Percentiles rank a stretch among this genome's conserved stretches.
Evolutionary conservation across 2,329 filamentous ascomycete genomes (phyloP).

Genomic region (Xylariaceae sp.): DNA sequence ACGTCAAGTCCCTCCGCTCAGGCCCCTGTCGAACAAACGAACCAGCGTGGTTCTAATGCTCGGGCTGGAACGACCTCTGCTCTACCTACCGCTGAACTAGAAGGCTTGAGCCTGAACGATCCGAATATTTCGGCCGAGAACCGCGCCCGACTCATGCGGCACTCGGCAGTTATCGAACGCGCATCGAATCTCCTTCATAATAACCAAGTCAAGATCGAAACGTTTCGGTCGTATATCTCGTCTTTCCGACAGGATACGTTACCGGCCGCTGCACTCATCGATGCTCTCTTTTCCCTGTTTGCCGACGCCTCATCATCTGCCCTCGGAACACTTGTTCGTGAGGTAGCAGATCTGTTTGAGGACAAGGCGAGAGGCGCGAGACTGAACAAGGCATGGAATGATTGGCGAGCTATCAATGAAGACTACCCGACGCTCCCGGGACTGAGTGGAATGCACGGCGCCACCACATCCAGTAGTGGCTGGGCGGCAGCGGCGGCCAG

Average conservation of each 20-base stretch:
- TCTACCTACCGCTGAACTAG: slow-evolving; percentile 36
- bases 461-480: slow-evolving; percentile 51
- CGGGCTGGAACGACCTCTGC: slow-evolving; percentile 24
- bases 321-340: slow-evolving; percentile 83
- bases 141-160: slow-evolving; percentile 73
- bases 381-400: slow-evolving; percentile 82
- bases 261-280: slow-evolving; percentile 72
- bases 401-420: slow-evolving; percentile 94
- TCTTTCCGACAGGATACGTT: slow-evolving; percentile 68
- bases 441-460: slow-evolving; percentile 63
- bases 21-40: slow-evolving; percentile 23
- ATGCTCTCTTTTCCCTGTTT: slow-evolving; percentile 83
- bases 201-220: slow-evolving; percentile 66
- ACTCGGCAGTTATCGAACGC: slow-evolving; percentile 80
- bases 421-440: slow-evolving; percentile 88
- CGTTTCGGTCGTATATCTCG: slow-evolving; percentile 78
- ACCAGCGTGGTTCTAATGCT: slow-evolving; percentile 16
- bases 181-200: slow-evolving; percentile 77
- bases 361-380: slow-evolving; percentile 68
- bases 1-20: slow-evolving; percentile 44
- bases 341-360: slow-evolving; percentile 90
- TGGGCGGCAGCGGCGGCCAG: slow-evolving; percentile 59
- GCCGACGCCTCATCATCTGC: slow-evolving; percentile 72
- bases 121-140: slow-evolving; percentile 66
- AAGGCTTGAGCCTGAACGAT: slow-evolving; percentile 49